Evolutionary conservation across 2,329 filamentous ascomycete genomes (phyloP), one percentile per base, ranked within the genome.

Genomic region (Sporothrix euskadiensis): DNA sequence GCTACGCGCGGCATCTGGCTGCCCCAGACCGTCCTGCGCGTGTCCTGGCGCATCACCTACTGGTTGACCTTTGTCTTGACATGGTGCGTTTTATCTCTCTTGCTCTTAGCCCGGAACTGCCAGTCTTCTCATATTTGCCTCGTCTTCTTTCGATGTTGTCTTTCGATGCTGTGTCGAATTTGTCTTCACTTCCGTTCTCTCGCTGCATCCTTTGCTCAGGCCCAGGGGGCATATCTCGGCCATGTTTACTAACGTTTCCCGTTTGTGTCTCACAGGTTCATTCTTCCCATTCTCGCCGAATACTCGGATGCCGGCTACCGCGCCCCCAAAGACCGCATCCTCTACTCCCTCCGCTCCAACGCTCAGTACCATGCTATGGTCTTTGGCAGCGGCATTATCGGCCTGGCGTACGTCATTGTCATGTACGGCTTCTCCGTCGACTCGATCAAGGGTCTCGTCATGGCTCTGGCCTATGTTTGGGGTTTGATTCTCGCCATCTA

Each of bases 61-160:
- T 99, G 96, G 96, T 86, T 99, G 72, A 98, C 95, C 0, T 99
- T 99, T 83, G 90, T 91, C 69, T 84, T 99, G 79, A 98, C 95
- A 73, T 99, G 96, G 96, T 95, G 84, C 69, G 86, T 77, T 59
- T 26, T 74, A 32, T 47, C 12, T 59, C 72, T 61, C 68, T 49
- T 6, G 19, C n/a, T 32, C 6, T 39, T 16, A n/a, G 8, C 30
- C 56, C 56, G 56, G 56, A 59, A 8, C 0, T 1, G 6, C 30
- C 56, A 30, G 56, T 8, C 9, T 35, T 32, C 14, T 19, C 19
- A 19, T 59, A 6, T 19, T 59, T 59, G 44, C 44, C 44, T 49
- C 14, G 19, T 19, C 14, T 49, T 49, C 44, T 19, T 49, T 19
- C 6, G 44, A 49, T 2, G 14, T 49, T 14, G n/a, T 49, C 44